A percentile compares a stretch with the other conserved stretches of the same genome.
These are phyloP conservation scores for Clonostachys rosea DNA, from an alignment of 2,329 filamentous ascomycete genomes.

Conservation along the genomic window DNA sequence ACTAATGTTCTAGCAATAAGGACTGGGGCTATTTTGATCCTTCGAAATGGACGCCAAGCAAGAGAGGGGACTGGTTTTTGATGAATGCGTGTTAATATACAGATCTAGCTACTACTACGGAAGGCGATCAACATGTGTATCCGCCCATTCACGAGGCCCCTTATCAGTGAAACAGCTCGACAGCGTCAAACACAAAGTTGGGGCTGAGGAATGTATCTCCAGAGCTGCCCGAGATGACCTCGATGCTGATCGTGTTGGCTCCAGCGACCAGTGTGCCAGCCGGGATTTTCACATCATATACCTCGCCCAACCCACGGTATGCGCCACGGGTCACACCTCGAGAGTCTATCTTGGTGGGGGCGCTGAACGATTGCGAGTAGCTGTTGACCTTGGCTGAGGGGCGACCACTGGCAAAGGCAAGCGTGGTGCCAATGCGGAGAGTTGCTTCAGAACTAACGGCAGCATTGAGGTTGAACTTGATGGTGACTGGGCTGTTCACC, in stretches of 20 bases:
- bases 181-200: slow-evolving; percentile 33
- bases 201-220: slow-evolving; percentile 52
- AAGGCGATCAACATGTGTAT: no score
- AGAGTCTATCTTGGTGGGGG: slow-evolving; percentile 57
- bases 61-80: no score
- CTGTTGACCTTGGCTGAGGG: slow-evolving; percentile 54
- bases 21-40: no score
- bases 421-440: slow-evolving; percentile 60
- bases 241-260: slow-evolving; percentile 59
- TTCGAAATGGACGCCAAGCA: no score
- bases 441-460: slow-evolving; percentile 46
- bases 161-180: not conserved
- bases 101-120: no score
- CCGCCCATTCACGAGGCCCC: no score
- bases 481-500: slow-evolving; percentile 55
- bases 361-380: slow-evolving; percentile 14
- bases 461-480: slow-evolving; percentile 51
- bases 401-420: slow-evolving; percentile 55
- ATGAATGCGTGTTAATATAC: no score
- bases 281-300: slow-evolving; percentile 59
- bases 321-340: slow-evolving; percentile 62
- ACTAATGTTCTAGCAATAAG: no score
- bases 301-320: slow-evolving; percentile 59
- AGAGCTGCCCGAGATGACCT: slow-evolving; percentile 51
- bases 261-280: slow-evolving; percentile 54